phyloP scores from a whole-genome alignment of 495 filamentous ascomycete genomes.

The Amphirosellinia nigrospora region DNA sequence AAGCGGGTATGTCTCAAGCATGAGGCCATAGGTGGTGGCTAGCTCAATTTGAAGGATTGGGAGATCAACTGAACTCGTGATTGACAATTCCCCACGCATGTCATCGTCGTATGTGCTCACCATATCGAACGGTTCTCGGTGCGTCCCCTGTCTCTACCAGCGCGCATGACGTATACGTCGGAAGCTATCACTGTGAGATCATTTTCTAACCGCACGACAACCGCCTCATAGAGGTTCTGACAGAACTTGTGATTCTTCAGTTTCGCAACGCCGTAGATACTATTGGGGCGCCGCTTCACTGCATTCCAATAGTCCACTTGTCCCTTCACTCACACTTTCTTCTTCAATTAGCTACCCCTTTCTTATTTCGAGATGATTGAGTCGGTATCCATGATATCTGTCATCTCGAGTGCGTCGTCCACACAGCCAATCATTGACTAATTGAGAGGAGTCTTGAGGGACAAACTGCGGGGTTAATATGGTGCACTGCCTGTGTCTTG shows the following conservation, averaged over 20 bases:
- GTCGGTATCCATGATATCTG: background rate
- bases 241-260: conserved; percentile 26
- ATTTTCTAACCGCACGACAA: conserved; percentile 23
- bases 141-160: background rate
- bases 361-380: background rate
- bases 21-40: background rate
- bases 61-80: background rate
- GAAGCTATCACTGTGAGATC: conserved; percentile 14
- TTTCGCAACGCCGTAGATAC: background rate
- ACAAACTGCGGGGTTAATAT: background rate
- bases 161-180: background rate
- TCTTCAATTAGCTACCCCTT: background rate
- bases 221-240: conserved; percentile 24
- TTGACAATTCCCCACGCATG: background rate
- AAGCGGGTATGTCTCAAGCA: background rate
- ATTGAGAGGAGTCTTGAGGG: background rate
- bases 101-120: background rate
- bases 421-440: background rate
- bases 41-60: background rate
- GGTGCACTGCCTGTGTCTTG: background rate
- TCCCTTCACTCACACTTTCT: background rate
- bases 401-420: background rate
- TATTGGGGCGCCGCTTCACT: background rate
- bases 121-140: background rate
- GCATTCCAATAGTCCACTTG: background rate